These are phyloP conservation scores for Trametes cinnabarina DNA, from an alignment of 768 basidiomycete genomes.

Conservation along the genomic window DNA sequence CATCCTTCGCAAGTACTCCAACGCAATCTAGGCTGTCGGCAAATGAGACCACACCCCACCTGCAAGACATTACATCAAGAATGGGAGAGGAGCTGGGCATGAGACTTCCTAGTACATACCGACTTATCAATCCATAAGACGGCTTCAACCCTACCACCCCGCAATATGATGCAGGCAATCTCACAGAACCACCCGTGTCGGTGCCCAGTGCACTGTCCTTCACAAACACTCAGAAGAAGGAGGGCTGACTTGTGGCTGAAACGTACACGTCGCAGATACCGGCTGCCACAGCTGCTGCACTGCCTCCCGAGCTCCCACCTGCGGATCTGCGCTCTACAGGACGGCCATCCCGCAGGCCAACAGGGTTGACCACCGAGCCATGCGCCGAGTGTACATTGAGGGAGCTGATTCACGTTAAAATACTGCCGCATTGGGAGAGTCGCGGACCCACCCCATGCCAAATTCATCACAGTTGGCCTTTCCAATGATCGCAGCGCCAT, in stretches of 20 bases:
- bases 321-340: slow-evolving; percentile 56
- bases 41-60: slow-evolving; percentile 90
- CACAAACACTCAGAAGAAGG: slow-evolving; percentile 4
- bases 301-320: slow-evolving; percentile 94
- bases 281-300: slow-evolving; percentile 88
- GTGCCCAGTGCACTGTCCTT: slow-evolving; percentile 77
- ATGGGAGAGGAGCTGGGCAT: neutral
- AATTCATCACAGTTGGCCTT: slow-evolving; percentile 98
- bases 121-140: slow-evolving; percentile 87
- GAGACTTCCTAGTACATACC: slow-evolving; percentile 41
- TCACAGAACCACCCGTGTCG: slow-evolving; percentile 93
- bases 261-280: slow-evolving; percentile 83
- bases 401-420: slow-evolving; percentile 47
- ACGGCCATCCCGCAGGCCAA: slow-evolving; percentile 23
- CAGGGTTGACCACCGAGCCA: slow-evolving; percentile 81
- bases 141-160: slow-evolving; percentile 92
- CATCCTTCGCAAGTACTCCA: slow-evolving; percentile 66
- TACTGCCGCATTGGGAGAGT: neutral
- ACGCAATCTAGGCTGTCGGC: slow-evolving; percentile 96
- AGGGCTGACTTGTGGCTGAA: neutral
- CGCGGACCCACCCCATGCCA: slow-evolving; percentile 81
- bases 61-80: slow-evolving; percentile 34
- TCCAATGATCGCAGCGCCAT: slow-evolving; percentile 74
- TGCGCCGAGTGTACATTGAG: slow-evolving; percentile 71
- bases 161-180: slow-evolving; percentile 92